Percentiles rank a stretch among this genome's conserved stretches.
phyloP scores from a whole-genome alignment of 2,329 filamentous ascomycete species.

The Fonsecaea pedrosoi region DNA sequence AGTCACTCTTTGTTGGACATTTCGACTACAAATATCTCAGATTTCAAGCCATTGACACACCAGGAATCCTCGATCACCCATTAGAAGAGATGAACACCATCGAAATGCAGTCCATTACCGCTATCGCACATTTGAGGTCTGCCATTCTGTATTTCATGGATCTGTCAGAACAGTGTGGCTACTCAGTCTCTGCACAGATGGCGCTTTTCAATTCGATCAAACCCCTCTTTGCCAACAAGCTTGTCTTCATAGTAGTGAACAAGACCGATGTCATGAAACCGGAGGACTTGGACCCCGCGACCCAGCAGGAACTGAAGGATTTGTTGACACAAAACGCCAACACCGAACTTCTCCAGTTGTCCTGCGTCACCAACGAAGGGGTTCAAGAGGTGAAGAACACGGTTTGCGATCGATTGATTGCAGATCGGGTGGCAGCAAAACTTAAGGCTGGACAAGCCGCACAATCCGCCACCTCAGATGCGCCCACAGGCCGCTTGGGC shows the following conservation, averaged over 20 bases:
- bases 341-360: conserved; percentile 90
- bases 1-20: conserved; percentile 95
- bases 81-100: conserved; percentile 99
- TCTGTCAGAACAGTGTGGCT: conserved; percentile 94
- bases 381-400: conserved; percentile 95
- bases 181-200: conserved; percentile 90
- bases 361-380: conserved; percentile 92
- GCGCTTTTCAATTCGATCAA: conserved; percentile 96
- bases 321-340: conserved; percentile 80
- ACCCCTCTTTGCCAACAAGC: conserved; percentile 94
- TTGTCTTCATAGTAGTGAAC: conserved; percentile 96
- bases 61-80: conserved; percentile 96
- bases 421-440: conserved; percentile 93
- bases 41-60: conserved; percentile 94
- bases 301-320: conserved; percentile 76
- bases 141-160: conserved; percentile 99
- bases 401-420: conserved; percentile 89
- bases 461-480: conserved; percentile 76
- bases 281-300: conserved; percentile 81
- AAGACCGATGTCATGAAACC: conserved; percentile 93
- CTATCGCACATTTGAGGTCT: conserved; percentile 93
- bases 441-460: conserved; percentile 88
- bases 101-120: conserved; percentile 98
- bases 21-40: conserved; percentile 95
- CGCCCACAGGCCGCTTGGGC: conserved; percentile 79